Conservation (phyloP, 257 asterid genomes). For the Nicotiana otophora region DNA sequence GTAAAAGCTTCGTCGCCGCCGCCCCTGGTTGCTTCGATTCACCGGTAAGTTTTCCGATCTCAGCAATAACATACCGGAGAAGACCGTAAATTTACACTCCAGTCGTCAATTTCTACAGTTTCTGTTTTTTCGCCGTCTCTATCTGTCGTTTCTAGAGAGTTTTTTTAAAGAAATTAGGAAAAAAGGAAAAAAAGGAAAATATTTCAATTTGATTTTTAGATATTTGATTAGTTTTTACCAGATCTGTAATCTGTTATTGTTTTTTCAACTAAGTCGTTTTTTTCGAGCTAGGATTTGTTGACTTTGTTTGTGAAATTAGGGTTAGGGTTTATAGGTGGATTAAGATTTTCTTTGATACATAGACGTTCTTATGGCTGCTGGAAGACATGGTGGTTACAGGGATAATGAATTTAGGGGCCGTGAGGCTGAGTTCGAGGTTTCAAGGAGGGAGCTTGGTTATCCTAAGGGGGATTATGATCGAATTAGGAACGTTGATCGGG, state of each 20-base stretch:
- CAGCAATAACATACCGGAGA: not conserved
- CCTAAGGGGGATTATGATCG: constrained; percentile 47
- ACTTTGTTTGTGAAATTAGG: constrained; percentile 4
- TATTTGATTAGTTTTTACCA: not conserved
- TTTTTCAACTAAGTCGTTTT: not conserved
- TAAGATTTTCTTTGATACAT: constrained; percentile 2
- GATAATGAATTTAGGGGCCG: constrained; percentile 57
- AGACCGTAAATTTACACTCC: not conserved
- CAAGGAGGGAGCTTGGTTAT: constrained; percentile 39
- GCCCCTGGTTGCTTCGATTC: not conserved
- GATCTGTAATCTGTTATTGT: not conserved
- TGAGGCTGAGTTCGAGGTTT: constrained; percentile 44
- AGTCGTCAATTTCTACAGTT: constrained; percentile 2
- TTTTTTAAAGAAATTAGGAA: not conserved
- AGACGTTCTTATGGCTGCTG: constrained; percentile 55
- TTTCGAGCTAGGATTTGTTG: constrained; percentile 1
- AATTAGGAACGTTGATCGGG: constrained; percentile 35
- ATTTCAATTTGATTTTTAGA: not conserved
- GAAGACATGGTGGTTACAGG: constrained; percentile 64
- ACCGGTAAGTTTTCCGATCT: constrained; percentile 11
- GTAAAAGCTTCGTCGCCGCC: constrained; percentile 17
- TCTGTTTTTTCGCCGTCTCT: not conserved
- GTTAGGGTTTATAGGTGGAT: constrained; percentile 19
- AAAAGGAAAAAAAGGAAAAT: not conserved
- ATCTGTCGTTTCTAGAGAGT: not conserved